Conservation (phyloP, 2,329 filamentous ascomycete genomes). For the Fusarium hainanense region DNA sequence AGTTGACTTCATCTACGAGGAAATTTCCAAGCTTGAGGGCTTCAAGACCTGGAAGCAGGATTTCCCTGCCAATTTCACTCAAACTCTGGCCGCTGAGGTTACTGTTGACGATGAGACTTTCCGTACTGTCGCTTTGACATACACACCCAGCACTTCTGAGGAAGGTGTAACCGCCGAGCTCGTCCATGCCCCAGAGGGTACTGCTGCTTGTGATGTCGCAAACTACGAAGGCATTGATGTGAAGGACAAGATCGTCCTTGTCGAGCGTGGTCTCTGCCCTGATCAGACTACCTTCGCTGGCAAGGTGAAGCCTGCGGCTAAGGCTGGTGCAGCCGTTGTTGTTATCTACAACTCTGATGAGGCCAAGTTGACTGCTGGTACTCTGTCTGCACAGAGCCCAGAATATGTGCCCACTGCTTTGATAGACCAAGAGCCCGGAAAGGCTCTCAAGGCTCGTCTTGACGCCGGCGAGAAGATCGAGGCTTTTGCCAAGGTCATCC, state of each 20-base stretch:
- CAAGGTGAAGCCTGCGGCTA: conserved; percentile 45
- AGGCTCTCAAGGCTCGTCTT: conserved; percentile 46
- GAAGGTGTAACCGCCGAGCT: conserved; percentile 46
- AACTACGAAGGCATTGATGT: conserved; percentile 46
- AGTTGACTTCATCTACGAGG: conserved; percentile 46
- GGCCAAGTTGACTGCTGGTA: conserved; percentile 47
- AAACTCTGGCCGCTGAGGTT: conserved; percentile 39
- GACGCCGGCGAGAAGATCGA: conserved; percentile 49
- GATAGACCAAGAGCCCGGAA: conserved; percentile 48
- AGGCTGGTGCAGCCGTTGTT: conserved; percentile 46
- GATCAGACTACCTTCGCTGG: conserved; percentile 49
- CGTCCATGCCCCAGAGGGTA: conserved; percentile 44
- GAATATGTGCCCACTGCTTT: conserved; percentile 46
- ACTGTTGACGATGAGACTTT: conserved; percentile 43
- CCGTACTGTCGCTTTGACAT: conserved; percentile 46
- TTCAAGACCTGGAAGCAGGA: conserved; percentile 48
- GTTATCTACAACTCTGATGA: conserved; percentile 48
- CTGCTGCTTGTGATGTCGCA: conserved; percentile 39
- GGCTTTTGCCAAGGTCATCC: conserved; percentile 51
- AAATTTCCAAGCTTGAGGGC: conserved; percentile 45
- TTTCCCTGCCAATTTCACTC: conserved; percentile 45
- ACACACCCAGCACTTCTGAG: conserved; percentile 48
- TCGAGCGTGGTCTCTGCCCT: conserved; percentile 48
- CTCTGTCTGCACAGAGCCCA: conserved; percentile 40
- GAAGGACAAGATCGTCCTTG: conserved; percentile 48